A percentile compares a stretch with the other conserved stretches of the same genome.
These are phyloP conservation scores for Diaporthe citrichinensis DNA, from an alignment of 2,329 filamentous ascomycete genomes.

Conservation along the genomic window DNA sequence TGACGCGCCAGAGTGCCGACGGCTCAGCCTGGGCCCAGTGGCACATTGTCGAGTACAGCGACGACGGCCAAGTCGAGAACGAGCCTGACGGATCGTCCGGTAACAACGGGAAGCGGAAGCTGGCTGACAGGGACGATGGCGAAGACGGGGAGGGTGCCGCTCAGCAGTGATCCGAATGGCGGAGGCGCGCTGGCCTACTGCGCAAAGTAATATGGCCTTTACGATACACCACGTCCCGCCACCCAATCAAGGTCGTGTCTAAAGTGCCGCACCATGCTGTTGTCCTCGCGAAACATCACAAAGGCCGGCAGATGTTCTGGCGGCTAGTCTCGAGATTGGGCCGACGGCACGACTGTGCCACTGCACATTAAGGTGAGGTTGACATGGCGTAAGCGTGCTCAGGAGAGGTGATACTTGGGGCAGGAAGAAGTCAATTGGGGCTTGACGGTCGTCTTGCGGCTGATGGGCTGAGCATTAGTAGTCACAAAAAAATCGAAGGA, in stretches of 20 bases:
- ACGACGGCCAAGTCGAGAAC: slow-evolving; percentile 53
- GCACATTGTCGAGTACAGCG: slow-evolving; percentile 85
- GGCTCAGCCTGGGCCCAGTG: slow-evolving; percentile 80
- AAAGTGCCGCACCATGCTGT: slow-evolving; percentile 2
- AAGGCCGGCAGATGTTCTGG: neutral
- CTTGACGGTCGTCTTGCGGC: neutral
- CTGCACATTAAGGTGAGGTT: neutral
- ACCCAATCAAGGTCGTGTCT: slow-evolving; percentile 1
- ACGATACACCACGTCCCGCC: slow-evolving; percentile 2
- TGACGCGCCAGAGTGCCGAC: slow-evolving; percentile 71
- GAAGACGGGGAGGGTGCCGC: slow-evolving; percentile 36
- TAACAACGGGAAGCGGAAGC: slow-evolving; percentile 67
- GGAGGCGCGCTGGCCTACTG: neutral
- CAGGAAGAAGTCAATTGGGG: neutral
- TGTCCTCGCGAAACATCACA: slow-evolving; percentile 2
- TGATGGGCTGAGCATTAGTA: neutral
- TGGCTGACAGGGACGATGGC: slow-evolving; percentile 56
- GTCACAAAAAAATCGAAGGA: neutral
- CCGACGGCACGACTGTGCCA: slow-evolving; percentile 22
- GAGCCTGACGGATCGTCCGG: slow-evolving; percentile 49
- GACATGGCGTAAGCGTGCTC: neutral
- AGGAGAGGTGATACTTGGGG: neutral
- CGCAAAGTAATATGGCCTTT: slow-evolving; percentile 13
- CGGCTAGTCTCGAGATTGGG: slow-evolving; percentile 13
- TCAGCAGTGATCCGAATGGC: slow-evolving; percentile 8